A percentile compares a stretch with the other conserved stretches of the same genome.
Evolutionary conservation across 2,329 filamentous ascomycete genomes (phyloP).

Genomic region (Magnaporthales sp.): DNA sequence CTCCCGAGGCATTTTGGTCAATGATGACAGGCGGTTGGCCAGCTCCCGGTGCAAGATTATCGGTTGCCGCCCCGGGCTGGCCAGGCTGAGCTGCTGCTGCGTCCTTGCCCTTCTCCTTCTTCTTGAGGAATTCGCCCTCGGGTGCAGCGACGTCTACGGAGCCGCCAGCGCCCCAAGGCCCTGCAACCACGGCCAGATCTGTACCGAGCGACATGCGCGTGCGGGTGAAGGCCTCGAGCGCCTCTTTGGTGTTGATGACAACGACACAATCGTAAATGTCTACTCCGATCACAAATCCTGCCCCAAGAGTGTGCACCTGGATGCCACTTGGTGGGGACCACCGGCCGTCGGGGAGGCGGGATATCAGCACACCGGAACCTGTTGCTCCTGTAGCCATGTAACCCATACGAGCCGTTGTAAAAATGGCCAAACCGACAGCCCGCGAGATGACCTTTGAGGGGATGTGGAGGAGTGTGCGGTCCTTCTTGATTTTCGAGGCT

Average conservation of each 20-base stretch:
- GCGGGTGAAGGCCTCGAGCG: slow-evolving; percentile 67
- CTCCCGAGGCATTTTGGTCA: slow-evolving; percentile 5
- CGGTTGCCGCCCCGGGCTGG: not conserved
- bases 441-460: slow-evolving; percentile 52
- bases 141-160: slow-evolving; percentile 51
- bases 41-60: not conserved
- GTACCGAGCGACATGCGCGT: slow-evolving; percentile 69
- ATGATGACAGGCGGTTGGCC: not conserved
- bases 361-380: slow-evolving; percentile 50
- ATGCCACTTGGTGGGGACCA: slow-evolving; percentile 81
- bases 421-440: slow-evolving; percentile 62
- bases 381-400: slow-evolving; percentile 47
- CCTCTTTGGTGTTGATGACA: slow-evolving; percentile 72
- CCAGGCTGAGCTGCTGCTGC: slow-evolving; percentile 7
- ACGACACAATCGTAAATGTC: slow-evolving; percentile 88
- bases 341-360: slow-evolving; percentile 44
- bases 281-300: slow-evolving; percentile 72
- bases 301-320: slow-evolving; percentile 68
- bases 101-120: slow-evolving; percentile 56
- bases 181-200: slow-evolving; percentile 68
- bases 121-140: slow-evolving; percentile 20
- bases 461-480: slow-evolving; percentile 40
- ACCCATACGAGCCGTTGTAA: slow-evolving; percentile 55
- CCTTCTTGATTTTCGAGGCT: slow-evolving; percentile 11
- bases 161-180: slow-evolving; percentile 61